Evolutionary conservation across 2,329 filamentous ascomycete species (phyloP).

Genomic region (Scopulariopsis brevicaulis): DNA sequence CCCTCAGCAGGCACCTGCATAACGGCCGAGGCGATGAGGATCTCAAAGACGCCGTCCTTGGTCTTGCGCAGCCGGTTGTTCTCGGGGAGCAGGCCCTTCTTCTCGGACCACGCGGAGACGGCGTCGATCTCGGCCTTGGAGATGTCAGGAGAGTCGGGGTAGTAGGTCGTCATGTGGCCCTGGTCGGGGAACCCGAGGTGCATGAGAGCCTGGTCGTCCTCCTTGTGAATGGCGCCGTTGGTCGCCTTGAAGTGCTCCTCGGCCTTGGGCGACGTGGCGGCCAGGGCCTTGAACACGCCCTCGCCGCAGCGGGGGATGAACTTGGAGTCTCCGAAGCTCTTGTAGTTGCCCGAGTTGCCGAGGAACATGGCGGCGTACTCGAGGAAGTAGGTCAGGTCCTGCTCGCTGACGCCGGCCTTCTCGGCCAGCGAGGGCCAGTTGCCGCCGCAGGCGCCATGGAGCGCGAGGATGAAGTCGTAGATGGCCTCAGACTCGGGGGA

Average conservation of each 20-base stretch:
- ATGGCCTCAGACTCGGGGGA: conserved; percentile 74
- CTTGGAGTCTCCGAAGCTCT: conserved; percentile 77
- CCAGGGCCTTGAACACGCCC: conserved; percentile 52
- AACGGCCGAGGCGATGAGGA: conserved; percentile 62
- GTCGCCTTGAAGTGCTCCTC: conserved; percentile 55
- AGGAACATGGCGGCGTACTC: conserved; percentile 72
- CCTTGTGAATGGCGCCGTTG: conserved; percentile 61
- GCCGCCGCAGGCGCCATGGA: conserved; percentile 55
- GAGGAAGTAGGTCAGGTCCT: conserved; percentile 57
- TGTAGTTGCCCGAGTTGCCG: conserved; percentile 75
- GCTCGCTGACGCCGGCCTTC: conserved; percentile 51
- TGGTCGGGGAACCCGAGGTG: conserved; percentile 66
- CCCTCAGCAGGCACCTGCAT: conserved; percentile 47
- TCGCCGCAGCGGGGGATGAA: conserved; percentile 64
- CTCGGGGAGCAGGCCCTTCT: conserved; percentile 60
- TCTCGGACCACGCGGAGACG: conserved; percentile 61
- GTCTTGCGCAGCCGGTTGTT: conserved; percentile 68
- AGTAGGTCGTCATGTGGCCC: conserved; percentile 73
- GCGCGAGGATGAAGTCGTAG: conserved; percentile 67
- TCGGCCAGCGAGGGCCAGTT: conserved; percentile 59
- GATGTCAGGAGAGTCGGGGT: conserved; percentile 64
- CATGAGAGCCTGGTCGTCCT: conserved; percentile 51
- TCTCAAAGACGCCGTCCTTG: conserved; percentile 51
- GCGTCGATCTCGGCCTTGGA: conserved; percentile 64
- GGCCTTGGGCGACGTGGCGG: conserved; percentile 47